Base-by-base conservation (phyloP, 306 rosid genomes). In the Vicia faba region DNA sequence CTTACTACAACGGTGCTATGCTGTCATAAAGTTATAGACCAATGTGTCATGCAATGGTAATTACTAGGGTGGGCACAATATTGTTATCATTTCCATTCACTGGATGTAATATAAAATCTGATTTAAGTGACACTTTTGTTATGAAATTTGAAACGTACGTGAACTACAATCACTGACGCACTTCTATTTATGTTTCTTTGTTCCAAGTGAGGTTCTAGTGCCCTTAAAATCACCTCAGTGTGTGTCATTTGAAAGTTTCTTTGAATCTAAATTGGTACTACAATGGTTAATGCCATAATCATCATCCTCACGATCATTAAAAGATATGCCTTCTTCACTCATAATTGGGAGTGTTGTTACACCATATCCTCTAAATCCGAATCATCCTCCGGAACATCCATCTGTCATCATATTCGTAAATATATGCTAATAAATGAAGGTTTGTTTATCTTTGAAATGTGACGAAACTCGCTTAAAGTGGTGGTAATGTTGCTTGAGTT, bases 221-320 rank as follows among this genome's bases (percentile, higher is more conserved):
- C 41, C 73, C 71, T 28, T 41, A 33, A 64, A 61, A 58, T 67
- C 46, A 60, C 71, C 70, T 57, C 70, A 45, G 48, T 15, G 1
- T 36, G 15, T 53, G 70, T 38, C 31, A 35, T 53, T 62, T 48
- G 69, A 61, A 54, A 1, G 66, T 44, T 72, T 71, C 33, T 74
- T 84, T 8, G 86, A 75, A 50, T 53, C 82, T 51, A 59, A 54
- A 61, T 76, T 85, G 20, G 63, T 54, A 56, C 14, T 44, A 35
- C 75, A 29, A 55, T 84, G 84, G 61, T 78, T 77, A 60, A 74
- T 64, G 43, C 76, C 84, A 84, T 48, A 75, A 28, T 87, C 82
- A 63, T 89, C 96, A 61, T 92, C 90, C 80, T 92, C 98, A 0
- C 87, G 95, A 76, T 92, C 96, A 39, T 92, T 92, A 70, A 92